Evolutionary conservation across 768 basidiomycete genomes (phyloP), one percentile per base, ranked within the genome.

Genomic region (Rickenella mellea): DNA sequence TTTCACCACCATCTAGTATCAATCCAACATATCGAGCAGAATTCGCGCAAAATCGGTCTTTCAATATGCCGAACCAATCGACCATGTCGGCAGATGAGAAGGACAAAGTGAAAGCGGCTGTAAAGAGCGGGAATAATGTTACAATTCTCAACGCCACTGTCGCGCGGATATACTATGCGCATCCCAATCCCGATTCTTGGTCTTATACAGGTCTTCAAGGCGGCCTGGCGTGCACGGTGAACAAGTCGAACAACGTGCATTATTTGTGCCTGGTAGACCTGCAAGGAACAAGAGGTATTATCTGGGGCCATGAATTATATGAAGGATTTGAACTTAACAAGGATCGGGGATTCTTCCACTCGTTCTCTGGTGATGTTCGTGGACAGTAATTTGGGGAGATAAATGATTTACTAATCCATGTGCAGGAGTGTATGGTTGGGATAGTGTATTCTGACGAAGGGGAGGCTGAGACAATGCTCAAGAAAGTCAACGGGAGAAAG

Each of bases 231-330:
- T 76, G 94, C 49, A 71, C 75, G 12, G 64, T 71, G 11, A 81
- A 91, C 56, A 74, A 66, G 36, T 57, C 62, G 2, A 74, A 69
- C 41, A 74, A 73, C 21, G 68, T 69, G 4, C 66, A 78, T 28
- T 70, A 70, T 55, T 76, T 96, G 55, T 78, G 76, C 59, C 66
- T 98, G 40, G 84, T 98, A 2, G 94, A 97, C 60, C 55, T 96
- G 14, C 63, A 70, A 49, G 87, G 90, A 15, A 88, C 87, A 3
- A 65, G 90, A 41, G 91, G 90, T 4, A 74, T 92, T 17, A 77
- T 91, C 31, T 99, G 94, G 94, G 80, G 90, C 44, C 88, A 96
- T 50, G 91, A 94, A 58, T 62, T 97, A 4, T 94, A 91, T 51
- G 70, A 83, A 20, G 79, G 78, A 25, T 74, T 94, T 48, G 77